Conservation (phyloP, 108 stramenopile genomes). For the Nannochloropsis salina region DNA sequence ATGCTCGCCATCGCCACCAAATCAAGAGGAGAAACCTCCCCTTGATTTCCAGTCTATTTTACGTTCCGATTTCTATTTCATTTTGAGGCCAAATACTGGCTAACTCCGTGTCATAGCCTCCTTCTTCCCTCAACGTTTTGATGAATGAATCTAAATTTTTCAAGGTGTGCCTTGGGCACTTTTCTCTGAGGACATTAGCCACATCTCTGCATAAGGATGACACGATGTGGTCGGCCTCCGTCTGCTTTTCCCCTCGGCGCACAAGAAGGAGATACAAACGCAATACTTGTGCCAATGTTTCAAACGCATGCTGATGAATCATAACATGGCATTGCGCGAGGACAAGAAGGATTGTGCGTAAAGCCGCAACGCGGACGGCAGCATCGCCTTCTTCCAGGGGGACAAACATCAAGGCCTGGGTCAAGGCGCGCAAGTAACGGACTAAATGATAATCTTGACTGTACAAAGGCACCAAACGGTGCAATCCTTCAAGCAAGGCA, state of each 20-base stretch:
- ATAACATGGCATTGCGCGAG: slow-evolving; percentile 7
- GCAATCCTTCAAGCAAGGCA: not conserved
- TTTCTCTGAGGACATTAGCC: not conserved
- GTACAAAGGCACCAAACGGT: slow-evolving; percentile 10
- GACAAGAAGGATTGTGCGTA: slow-evolving; percentile 2
- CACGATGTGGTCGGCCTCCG: not conserved
- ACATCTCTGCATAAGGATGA: not conserved
- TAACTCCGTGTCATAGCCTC: not conserved
- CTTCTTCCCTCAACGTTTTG: not conserved
- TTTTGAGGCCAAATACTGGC: not conserved
- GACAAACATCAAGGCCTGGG: not conserved
- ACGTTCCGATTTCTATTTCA: not conserved
- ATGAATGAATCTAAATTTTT: not conserved
- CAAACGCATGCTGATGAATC: slow-evolving; percentile 14
- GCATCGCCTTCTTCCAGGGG: not conserved
- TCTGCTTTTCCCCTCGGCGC: not conserved
- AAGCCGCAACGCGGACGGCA: not conserved
- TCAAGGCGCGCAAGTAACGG: not conserved
- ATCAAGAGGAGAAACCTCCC: no score
- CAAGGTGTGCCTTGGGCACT: not conserved
- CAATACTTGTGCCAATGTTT: not conserved
- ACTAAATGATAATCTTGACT: not conserved
- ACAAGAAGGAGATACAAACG: not conserved
- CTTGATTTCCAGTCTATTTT: no score
- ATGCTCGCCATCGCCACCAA: no score